Evolutionary conservation across 768 basidiomycete genomes (phyloP).

Genomic region (Solioccasus polychromus): DNA sequence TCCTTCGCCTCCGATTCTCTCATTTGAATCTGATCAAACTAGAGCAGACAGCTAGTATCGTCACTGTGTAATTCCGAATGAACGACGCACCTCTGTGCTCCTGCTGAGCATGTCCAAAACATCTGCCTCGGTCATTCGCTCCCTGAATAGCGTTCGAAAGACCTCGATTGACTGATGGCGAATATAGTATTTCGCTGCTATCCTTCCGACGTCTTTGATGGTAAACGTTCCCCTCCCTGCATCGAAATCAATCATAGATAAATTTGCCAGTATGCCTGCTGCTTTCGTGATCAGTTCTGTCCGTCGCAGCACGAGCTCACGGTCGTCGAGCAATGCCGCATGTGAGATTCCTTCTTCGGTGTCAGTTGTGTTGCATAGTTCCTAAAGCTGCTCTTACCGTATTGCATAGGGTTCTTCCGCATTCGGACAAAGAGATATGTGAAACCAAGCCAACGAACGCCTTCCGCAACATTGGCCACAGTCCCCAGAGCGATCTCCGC

Average conservation of each 20-base stretch:
- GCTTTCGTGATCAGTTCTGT: slow-evolving; percentile 63
- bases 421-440: slow-evolving; percentile 96
- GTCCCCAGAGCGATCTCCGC: slow-evolving; percentile 95
- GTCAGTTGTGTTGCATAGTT: slow-evolving; percentile 1
- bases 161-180: slow-evolving; percentile 80
- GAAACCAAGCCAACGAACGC: slow-evolving; percentile 92
- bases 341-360: slow-evolving; percentile 61
- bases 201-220: slow-evolving; percentile 89
- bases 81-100: slow-evolving; percentile 77
- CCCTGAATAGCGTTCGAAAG: slow-evolving; percentile 75
- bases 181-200: slow-evolving; percentile 97
- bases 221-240: slow-evolving; percentile 52
- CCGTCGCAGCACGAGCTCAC: slow-evolving; percentile 67
- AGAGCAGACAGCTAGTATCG: not conserved
- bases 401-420: slow-evolving; percentile 84
- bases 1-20: slow-evolving; percentile 89
- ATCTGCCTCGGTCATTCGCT: slow-evolving; percentile 91
- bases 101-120: slow-evolving; percentile 79
- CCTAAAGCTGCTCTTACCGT: slow-evolving; percentile 48
- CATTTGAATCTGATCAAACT: slow-evolving; percentile 95
- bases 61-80: not conserved
- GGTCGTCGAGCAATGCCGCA: slow-evolving; percentile 67
- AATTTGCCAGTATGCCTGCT: slow-evolving; percentile 61
- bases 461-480: slow-evolving; percentile 82
- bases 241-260: slow-evolving; percentile 83